A percentile compares a stretch with the other conserved stretches of the same genome.
Evolutionary conservation across 805 yeast genomes (phyloP).

Genomic region (Ogataea paraovalis): DNA sequence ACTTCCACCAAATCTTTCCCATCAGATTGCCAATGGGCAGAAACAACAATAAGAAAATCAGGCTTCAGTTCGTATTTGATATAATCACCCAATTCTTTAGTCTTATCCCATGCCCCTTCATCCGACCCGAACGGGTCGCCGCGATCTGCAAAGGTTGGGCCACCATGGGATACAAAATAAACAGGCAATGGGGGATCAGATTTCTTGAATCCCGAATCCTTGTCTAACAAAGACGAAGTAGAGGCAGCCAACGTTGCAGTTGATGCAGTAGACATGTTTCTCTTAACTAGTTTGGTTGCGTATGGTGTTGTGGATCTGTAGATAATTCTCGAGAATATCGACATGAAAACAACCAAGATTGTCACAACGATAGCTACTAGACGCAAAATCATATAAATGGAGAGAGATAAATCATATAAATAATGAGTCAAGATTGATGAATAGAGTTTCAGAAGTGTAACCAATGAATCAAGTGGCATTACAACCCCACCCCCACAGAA

Average conservation of each 20-base stretch:
- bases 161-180: constrained; percentile 77
- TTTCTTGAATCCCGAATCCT: constrained; percentile 8
- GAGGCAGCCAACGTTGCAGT: background rate
- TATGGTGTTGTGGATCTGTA: background rate
- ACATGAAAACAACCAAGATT: constrained; percentile 13
- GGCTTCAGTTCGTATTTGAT: constrained; percentile 54
- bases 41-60: constrained; percentile 58
- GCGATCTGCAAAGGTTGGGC: constrained; percentile 69
- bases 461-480: no score
- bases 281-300: background rate
- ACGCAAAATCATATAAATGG: constrained; percentile 5
- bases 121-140: constrained; percentile 47
- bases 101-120: constrained; percentile 54
- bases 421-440: no score
- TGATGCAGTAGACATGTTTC: background rate
- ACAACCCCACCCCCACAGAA: no score
- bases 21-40: constrained; percentile 75
- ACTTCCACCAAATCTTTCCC: constrained; percentile 43
- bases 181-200: constrained; percentile 40
- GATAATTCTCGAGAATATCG: constrained; percentile 7
- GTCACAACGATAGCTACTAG: constrained; percentile 5
- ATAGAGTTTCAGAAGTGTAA: no score
- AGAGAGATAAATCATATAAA: background rate
- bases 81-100: constrained; percentile 46
- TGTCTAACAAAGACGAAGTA: background rate